A percentile compares a stretch with the other conserved stretches of the same genome.
These are phyloP conservation scores for Emericellopsis atlantica DNA, from an alignment of 2,329 filamentous ascomycete genomes.

Conservation along the genomic window DNA sequence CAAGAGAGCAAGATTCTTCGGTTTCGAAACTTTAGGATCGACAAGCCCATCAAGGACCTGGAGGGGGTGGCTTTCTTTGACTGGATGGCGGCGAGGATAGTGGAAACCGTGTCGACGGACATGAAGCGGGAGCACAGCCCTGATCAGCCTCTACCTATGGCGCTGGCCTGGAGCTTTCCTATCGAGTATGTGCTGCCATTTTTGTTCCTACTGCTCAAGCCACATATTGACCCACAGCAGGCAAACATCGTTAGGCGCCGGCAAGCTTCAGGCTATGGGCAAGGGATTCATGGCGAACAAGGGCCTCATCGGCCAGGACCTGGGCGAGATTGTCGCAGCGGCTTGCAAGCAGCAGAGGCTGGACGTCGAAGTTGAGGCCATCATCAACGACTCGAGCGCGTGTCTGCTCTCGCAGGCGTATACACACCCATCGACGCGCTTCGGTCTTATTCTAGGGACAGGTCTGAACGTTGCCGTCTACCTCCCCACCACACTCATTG, in stretches of 20 bases:
- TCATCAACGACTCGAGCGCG: constrained; percentile 57
- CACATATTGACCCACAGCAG: constrained; percentile 17
- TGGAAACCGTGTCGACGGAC: constrained; percentile 37
- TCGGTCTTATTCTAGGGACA: constrained; percentile 54
- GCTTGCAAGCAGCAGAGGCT: constrained; percentile 39
- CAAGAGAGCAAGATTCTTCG: constrained; percentile 38
- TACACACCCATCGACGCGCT: constrained; percentile 41
- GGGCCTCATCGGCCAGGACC: constrained; percentile 44
- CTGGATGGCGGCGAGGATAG: constrained; percentile 53
- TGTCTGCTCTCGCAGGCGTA: constrained; percentile 54
- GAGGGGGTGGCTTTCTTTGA: constrained; percentile 50
- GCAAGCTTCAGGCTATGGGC: constrained; percentile 49
- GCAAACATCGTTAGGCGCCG: constrained; percentile 50
- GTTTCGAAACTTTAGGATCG: constrained; percentile 44
- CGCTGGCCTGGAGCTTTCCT: constrained; percentile 58
- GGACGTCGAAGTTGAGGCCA: constrained; percentile 42
- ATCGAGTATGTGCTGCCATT: constrained; percentile 40
- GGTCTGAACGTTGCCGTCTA: constrained; percentile 55
- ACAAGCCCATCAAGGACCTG: constrained; percentile 39
- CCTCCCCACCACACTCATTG: constrained; percentile 44
- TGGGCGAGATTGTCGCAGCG: constrained; percentile 43
- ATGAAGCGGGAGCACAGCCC: constrained; percentile 20
- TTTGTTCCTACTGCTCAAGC: background rate
- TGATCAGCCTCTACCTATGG: constrained; percentile 39
- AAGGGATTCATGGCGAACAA: constrained; percentile 51